A percentile compares a stretch with the other conserved stretches of the same genome.
Evolutionary conservation across 768 basidiomycete species (phyloP).

Genomic region (Crassisporium funariophilum): DNA sequence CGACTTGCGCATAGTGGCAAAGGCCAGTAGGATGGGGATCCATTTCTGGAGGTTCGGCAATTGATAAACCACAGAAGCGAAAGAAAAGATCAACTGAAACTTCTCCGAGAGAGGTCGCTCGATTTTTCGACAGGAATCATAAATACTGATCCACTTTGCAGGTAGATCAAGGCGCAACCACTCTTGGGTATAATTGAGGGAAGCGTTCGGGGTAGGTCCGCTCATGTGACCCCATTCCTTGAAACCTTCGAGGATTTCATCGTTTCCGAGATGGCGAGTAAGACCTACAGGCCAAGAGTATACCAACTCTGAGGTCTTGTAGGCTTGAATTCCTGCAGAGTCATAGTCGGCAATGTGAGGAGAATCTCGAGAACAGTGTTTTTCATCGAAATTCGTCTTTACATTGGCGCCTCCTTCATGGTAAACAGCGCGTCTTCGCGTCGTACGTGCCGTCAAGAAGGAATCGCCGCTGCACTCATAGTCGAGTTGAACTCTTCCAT

Average conservation of each 20-base stretch:
- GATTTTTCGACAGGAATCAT: slow-evolving; percentile 14
- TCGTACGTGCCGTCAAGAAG: slow-evolving; percentile 14
- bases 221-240: slow-evolving; percentile 7
- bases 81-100: slow-evolving; percentile 17
- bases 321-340: slow-evolving; percentile 8
- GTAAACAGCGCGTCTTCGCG: slow-evolving; percentile 9
- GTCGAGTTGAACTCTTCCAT: neutral
- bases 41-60: slow-evolving; percentile 11
- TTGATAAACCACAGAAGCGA: slow-evolving; percentile 15
- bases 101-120: slow-evolving; percentile 1
- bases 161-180: slow-evolving; percentile 13
- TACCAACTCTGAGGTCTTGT: slow-evolving; percentile 11
- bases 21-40: slow-evolving; percentile 33
- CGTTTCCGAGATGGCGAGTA: neutral
- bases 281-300: slow-evolving; percentile 11
- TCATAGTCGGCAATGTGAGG: slow-evolving; percentile 7
- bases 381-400: slow-evolving; percentile 4
- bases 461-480: neutral
- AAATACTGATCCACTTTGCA: slow-evolving; percentile 12
- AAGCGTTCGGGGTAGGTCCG: slow-evolving; percentile 1
- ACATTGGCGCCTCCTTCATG: slow-evolving; percentile 2
- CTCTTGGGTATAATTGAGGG: slow-evolving; percentile 10
- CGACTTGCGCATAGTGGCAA: slow-evolving; percentile 24
- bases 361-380: slow-evolving; percentile 13
- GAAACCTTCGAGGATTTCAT: slow-evolving; percentile 11